Evolutionary conservation across 805 yeast species (phyloP).

Genomic region (Candida sonorensis): DNA sequence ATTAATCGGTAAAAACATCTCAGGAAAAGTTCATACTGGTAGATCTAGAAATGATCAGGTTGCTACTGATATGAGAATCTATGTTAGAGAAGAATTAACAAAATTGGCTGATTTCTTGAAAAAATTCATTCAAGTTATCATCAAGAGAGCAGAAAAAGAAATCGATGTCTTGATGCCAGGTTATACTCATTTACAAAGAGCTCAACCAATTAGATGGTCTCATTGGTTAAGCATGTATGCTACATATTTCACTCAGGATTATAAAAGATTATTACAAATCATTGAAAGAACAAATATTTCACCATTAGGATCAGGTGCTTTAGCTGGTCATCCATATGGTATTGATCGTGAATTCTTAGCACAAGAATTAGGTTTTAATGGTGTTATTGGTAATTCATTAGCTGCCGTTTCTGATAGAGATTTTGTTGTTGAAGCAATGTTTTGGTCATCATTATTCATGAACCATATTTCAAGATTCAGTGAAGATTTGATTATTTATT

Average conservation of each 20-base stretch:
- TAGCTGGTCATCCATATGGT: constrained; percentile 99
- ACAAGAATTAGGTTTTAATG: constrained; percentile 65
- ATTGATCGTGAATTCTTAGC: constrained; percentile 92
- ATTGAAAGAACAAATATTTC: constrained; percentile 76
- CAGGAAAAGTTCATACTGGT: constrained; percentile 99
- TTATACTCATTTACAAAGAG: constrained; percentile 96
- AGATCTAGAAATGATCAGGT: constrained; percentile 98
- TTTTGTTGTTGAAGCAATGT: constrained; percentile 90
- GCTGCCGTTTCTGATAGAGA: constrained; percentile 98
- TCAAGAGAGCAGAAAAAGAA: constrained; percentile 75
- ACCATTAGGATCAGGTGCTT: constrained; percentile 96
- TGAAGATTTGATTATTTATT: constrained; percentile 92
- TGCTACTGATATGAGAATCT: constrained; percentile 97
- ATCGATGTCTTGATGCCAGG: constrained; percentile 97
- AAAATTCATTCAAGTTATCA: constrained; percentile 58
- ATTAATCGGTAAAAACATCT: constrained; percentile 83
- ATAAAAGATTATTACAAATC: constrained; percentile 75
- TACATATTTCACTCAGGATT: constrained; percentile 88
- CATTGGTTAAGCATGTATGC: constrained; percentile 96
- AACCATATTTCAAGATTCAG: constrained; percentile 92
- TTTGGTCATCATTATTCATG: constrained; percentile 93
- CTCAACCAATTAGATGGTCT: constrained; percentile 99
- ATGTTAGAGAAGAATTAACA: constrained; percentile 74
- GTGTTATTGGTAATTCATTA: constrained; percentile 90
- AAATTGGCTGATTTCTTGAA: constrained; percentile 50